Percentiles rank a stretch among this genome's conserved stretches.
phyloP scores from a whole-genome alignment of 2,329 filamentous ascomycete genomes.

The Amauroascus niger region DNA sequence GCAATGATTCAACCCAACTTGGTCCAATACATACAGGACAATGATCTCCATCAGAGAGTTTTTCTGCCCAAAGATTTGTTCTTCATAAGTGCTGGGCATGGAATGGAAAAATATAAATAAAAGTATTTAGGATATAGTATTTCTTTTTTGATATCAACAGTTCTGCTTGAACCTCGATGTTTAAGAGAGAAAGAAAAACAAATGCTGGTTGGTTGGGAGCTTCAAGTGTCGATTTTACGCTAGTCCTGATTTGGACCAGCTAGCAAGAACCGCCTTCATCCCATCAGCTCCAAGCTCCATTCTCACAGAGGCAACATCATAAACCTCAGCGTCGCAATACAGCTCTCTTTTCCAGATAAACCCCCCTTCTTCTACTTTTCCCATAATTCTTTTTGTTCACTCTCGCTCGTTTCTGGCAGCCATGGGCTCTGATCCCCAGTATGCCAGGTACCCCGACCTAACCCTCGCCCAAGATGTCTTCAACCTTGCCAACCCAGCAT shows the following conservation, averaged over 20 bases:
- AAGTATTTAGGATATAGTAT: too few species aligned
- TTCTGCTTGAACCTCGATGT: too few species aligned
- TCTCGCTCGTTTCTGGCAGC: background rate
- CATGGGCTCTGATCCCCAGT: slow-evolving; percentile 56
- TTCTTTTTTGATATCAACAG: too few species aligned
- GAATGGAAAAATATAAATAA: too few species aligned
- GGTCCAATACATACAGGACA: too few species aligned
- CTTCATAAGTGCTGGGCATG: too few species aligned
- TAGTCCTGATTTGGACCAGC: slow-evolving; percentile 17
- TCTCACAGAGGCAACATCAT: background rate
- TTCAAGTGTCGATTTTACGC: background rate
- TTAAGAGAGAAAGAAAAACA: too few species aligned
- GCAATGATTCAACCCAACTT: too few species aligned
- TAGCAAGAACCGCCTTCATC: slow-evolving; percentile 9
- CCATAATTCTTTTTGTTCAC: background rate
- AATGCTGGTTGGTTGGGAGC: background rate
- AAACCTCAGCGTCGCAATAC: background rate
- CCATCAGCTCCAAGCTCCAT: slow-evolving; percentile 21
- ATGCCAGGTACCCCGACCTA: slow-evolving; percentile 55
- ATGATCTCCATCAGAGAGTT: too few species aligned
- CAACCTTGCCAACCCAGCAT: slow-evolving; percentile 54
- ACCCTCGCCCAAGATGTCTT: slow-evolving; percentile 58
- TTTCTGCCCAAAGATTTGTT: too few species aligned
- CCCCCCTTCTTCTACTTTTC: background rate
- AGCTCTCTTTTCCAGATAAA: background rate